phyloP scores from a whole-genome alignment of 345 rosid genomes.

The Aquilaria sinensis region DNA sequence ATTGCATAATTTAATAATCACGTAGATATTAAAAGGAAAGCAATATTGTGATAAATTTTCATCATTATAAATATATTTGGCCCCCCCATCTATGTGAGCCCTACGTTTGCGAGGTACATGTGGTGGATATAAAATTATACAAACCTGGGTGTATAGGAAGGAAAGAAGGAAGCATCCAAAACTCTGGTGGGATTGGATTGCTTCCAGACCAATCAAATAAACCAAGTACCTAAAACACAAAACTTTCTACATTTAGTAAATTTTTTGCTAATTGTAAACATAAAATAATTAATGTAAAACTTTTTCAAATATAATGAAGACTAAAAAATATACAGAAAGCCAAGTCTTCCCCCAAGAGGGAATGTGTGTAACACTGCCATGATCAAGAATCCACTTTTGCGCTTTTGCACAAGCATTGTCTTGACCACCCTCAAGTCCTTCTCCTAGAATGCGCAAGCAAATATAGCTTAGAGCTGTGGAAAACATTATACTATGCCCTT shows the following conservation, averaged over 20 bases:
- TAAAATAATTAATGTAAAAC: not conserved
- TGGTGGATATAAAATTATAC: not conserved
- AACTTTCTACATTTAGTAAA: too few species aligned
- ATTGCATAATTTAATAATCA: too few species aligned
- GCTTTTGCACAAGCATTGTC: conserved; percentile 29
- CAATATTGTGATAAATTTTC: too few species aligned
- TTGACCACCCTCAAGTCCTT: conserved; percentile 36
- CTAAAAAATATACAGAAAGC: conserved; percentile 28
- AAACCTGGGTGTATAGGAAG: conserved; percentile 30
- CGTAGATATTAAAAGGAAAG: too few species aligned
- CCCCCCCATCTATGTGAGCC: too few species aligned
- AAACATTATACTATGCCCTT: conserved; percentile 37
- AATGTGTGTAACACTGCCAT: conserved; percentile 34
- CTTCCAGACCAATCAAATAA: conserved; percentile 31
- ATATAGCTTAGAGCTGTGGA: conserved; percentile 33
- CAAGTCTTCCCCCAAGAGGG: conserved; percentile 52
- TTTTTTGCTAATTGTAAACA: not conserved
- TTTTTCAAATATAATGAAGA: conserved; percentile 9
- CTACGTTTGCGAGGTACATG: too few species aligned
- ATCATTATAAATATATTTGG: too few species aligned
- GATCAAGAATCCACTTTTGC: conserved; percentile 37
- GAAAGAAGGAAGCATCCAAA: conserved; percentile 25
- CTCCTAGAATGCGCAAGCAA: conserved; percentile 37
- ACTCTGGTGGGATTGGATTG: conserved; percentile 36
- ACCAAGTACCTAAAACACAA: conserved; percentile 22